Conservation (phyloP, 2,329 filamentous ascomycete species). For the Cadophora gregata region DNA sequence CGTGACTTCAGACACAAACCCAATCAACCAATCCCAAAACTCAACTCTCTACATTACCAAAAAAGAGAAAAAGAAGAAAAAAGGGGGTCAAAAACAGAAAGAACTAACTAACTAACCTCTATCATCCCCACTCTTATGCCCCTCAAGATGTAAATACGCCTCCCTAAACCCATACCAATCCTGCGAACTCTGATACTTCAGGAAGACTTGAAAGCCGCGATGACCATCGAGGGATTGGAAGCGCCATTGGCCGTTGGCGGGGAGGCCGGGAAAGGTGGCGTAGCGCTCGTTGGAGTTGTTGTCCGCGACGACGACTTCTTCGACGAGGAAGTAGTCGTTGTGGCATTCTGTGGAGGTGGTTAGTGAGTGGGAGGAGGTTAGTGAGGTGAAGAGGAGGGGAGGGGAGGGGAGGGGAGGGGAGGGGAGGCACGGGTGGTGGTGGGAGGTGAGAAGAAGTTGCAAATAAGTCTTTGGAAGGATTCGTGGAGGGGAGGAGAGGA, state of each 20-base stretch:
- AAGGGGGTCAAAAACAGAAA: neutral
- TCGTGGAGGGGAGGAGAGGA: too few relatives aligned
- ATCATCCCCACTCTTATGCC: neutral
- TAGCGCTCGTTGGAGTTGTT: neutral
- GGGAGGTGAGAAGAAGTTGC: neutral
- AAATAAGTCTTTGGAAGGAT: too few relatives aligned
- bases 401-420: neutral
- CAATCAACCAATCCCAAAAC: too few relatives aligned
- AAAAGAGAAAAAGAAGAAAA: neutral
- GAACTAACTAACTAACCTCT: neutral
- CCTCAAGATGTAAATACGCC: neutral
- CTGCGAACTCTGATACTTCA: neutral
- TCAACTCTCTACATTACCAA: too few relatives aligned
- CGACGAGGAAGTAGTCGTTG: slow-evolving; percentile 3
- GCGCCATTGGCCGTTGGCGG: neutral
- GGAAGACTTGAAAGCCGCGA: neutral
- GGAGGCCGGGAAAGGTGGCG: neutral
- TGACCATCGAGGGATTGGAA: neutral
- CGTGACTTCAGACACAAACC: neutral
- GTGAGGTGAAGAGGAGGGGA: neutral
- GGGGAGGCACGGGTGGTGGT: neutral
- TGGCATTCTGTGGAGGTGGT: neutral
- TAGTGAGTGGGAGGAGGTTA: neutral
- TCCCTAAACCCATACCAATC: neutral
- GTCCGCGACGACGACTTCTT: neutral